Base-by-base conservation (phyloP, 768 basidiomycete genomes). In the Mycena galericulata region DNA sequence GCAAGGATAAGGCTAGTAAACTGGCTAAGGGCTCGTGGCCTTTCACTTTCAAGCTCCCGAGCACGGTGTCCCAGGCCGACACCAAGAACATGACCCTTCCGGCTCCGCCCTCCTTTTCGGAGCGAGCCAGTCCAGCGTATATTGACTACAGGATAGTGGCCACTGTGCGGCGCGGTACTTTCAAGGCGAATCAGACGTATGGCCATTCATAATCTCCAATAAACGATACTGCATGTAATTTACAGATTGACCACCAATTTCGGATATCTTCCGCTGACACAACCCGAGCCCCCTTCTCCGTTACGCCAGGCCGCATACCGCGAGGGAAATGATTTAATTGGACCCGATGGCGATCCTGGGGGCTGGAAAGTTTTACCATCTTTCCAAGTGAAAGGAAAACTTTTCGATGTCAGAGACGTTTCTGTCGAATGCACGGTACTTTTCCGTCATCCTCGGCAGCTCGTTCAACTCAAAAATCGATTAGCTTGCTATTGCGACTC, bases 101-200 rank as follows among this genome's bases (percentile, higher is more conserved):
- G 5, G 79, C 88, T 17, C 88, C 89, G 1, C 85, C 87, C 8
- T 85, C 78, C 40, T 89, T 88, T 68, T 83, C 86, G 1, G 88
- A 90, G 74, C 80, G 85, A 29, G 87, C 84, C 1, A 86, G 87
- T 49, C 83, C 85, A 1, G 86, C 81, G 18, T 89, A 88, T 68
- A 80, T 90, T 58, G 88, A 89, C 63, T 90, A 90, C 74, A 84
- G 81, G 71, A 71, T 89, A 10, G 74, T 82, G 17, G 85, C 86
- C 27, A 89, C 82, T 1, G 75, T 89, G 34, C 85, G 82, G 71
- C 83, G 87, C 24, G 81, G 84, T 1, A 75, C 82, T 20, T 75
- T 90, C 62, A 84, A 79, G 69, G 81, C 85, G 3, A 85, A 89
- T 71, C 83, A 87, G 62, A 83, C 78, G 89, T 89, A 61, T 53